Evolutionary conservation across 768 basidiomycete species (phyloP).

Genomic region (Mycena venus): DNA sequence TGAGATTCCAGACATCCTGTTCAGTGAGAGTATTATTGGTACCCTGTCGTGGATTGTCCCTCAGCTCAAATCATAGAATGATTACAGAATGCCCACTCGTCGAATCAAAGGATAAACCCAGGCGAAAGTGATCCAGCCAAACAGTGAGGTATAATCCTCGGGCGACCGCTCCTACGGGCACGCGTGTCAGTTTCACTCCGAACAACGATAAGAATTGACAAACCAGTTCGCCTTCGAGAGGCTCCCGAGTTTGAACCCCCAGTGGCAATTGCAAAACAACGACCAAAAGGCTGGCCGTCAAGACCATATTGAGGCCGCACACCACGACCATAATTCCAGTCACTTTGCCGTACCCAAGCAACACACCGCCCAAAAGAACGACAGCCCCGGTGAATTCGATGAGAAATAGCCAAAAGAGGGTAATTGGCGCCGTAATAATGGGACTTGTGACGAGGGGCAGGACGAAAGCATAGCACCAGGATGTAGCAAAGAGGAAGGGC

Average conservation of each 20-base stretch:
- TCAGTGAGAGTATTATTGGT: slow-evolving; percentile 70
- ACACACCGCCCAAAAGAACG: background rate
- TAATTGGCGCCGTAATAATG: background rate
- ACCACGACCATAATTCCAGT: background rate
- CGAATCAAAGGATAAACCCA: slow-evolving; percentile 79
- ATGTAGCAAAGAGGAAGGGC: background rate
- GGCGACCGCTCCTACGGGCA: slow-evolving; percentile 46
- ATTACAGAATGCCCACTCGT: slow-evolving; percentile 47
- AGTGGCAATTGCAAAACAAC: background rate
- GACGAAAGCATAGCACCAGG: background rate
- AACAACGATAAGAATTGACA: background rate
- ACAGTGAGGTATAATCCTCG: slow-evolving; percentile 82
- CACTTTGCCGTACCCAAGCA: background rate
- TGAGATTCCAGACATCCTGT: slow-evolving; percentile 78
- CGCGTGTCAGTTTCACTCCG: background rate
- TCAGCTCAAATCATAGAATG: background rate
- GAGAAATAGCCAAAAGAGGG: background rate
- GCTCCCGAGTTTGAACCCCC: background rate
- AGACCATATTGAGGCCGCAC: background rate
- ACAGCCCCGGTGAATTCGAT: background rate
- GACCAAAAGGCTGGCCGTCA: background rate
- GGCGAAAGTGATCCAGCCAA: slow-evolving; percentile 77
- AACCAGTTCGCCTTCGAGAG: background rate
- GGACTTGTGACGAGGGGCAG: background rate
- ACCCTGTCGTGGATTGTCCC: slow-evolving; percentile 46